Percentiles rank a stretch among this genome's conserved stretches.
Conservation (phyloP, 768 basidiomycete genomes). For the Lentinula detonsa region DNA sequence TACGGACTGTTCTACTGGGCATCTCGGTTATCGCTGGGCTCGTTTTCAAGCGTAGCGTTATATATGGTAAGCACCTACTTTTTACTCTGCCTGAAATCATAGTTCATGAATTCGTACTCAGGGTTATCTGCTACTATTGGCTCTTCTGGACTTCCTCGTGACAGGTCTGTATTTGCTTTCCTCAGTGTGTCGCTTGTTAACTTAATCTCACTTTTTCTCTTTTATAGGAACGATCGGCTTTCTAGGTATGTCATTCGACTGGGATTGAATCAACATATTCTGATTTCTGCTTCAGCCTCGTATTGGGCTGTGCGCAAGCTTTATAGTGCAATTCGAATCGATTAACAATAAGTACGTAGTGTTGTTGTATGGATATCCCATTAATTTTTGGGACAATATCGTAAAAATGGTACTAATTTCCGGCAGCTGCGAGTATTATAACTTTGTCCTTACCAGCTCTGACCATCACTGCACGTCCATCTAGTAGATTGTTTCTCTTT, state of each 20-base stretch:
- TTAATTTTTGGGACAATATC: background rate
- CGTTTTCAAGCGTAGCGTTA: slow-evolving; percentile 71
- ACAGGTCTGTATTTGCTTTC: slow-evolving; percentile 51
- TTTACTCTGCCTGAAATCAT: background rate
- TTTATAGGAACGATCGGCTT: slow-evolving; percentile 86
- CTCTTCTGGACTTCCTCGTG: slow-evolving; percentile 80
- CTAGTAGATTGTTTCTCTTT: slow-evolving; percentile 44
- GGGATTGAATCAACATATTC: background rate
- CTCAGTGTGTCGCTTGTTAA: background rate
- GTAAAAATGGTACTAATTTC: background rate
- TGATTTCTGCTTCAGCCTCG: slow-evolving; percentile 36
- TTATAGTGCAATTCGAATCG: slow-evolving; percentile 79
- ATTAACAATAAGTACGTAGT: slow-evolving; percentile 25
- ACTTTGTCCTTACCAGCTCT: slow-evolving; percentile 73
- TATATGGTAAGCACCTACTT: slow-evolving; percentile 44
- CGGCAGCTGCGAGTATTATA: slow-evolving; percentile 40
- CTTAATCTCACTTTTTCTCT: background rate
- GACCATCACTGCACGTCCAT: slow-evolving; percentile 54
- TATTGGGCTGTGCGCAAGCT: slow-evolving; percentile 87
- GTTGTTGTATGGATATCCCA: background rate
- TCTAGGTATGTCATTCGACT: slow-evolving; percentile 24
- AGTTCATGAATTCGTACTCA: background rate
- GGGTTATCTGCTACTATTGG: slow-evolving; percentile 83
- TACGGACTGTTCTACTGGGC: slow-evolving; percentile 91
- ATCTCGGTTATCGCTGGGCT: slow-evolving; percentile 79